These are phyloP conservation scores for Eleusine indica DNA, from an alignment of 176 grass and related monocot species.

Conservation along the genomic window DNA sequence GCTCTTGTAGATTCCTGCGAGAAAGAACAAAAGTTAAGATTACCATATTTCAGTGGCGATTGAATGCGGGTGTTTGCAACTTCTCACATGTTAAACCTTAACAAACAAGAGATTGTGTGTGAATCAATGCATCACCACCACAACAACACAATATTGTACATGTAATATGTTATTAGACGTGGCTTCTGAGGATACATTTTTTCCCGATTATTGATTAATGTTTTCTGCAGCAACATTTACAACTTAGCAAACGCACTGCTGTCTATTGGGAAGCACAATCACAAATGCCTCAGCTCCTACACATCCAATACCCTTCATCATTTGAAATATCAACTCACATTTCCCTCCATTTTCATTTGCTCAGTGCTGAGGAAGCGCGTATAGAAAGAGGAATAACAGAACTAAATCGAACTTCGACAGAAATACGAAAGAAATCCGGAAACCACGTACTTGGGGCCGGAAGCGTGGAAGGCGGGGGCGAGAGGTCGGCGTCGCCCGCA, in stretches of 20 bases:
- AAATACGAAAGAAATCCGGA: constrained; percentile 14
- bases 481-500: constrained; percentile 17
- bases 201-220: not conserved
- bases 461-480: constrained; percentile 45
- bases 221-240: not conserved
- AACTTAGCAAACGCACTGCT: not conserved
- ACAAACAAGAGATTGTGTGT: not conserved
- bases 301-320: not conserved
- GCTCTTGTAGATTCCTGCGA: constrained; percentile 79
- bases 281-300: constrained; percentile 1
- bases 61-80: not conserved
- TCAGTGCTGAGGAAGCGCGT: not conserved
- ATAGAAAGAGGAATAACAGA: not conserved
- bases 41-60: not conserved
- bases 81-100: not conserved
- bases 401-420: constrained; percentile 1
- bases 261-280: not conserved
- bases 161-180: not conserved
- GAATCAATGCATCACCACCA: not conserved
- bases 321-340: not conserved
- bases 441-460: constrained; percentile 59
- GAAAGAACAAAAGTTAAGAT: constrained; percentile 15
- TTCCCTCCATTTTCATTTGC: not conserved
- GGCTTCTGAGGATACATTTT: not conserved
- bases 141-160: not conserved